phyloP scores from a whole-genome alignment of 257 asterid genomes.

The Scutellaria barbata region DNA sequence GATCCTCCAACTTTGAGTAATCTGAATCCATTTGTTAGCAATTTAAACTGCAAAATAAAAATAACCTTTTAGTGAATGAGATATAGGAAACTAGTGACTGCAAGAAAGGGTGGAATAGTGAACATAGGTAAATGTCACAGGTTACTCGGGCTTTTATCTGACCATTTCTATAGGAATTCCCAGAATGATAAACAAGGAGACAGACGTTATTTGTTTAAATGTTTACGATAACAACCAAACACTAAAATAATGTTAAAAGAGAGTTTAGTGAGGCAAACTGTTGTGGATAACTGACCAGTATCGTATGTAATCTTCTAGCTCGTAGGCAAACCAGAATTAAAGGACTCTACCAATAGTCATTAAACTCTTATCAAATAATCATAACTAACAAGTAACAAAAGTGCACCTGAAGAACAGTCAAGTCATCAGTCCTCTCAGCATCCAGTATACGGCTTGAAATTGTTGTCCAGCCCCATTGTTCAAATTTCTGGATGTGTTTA shows the following conservation, averaged over 20 bases:
- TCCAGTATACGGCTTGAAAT: conserved; percentile 86
- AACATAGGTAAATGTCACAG: not conserved
- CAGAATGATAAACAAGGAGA: conserved; percentile 12
- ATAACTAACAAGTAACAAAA: conserved; percentile 1
- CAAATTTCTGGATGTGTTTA: conserved; percentile 87
- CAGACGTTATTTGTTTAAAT: not conserved
- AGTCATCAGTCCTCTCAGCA: conserved; percentile 82
- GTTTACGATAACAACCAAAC: not conserved
- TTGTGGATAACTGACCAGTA: not conserved
- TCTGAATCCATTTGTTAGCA: conserved; percentile 80
- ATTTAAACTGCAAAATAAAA: conserved; percentile 65
- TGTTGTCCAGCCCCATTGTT: conserved; percentile 98
- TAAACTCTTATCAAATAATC: conserved; percentile 12
- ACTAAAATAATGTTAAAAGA: not conserved
- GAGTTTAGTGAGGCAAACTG: conserved; percentile 6
- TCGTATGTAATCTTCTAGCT: not conserved
- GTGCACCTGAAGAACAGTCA: conserved; percentile 77
- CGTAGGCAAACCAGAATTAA: not conserved
- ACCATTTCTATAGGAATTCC: not conserved
- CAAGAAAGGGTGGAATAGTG: not conserved
- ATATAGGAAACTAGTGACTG: not conserved
- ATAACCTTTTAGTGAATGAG: not conserved
- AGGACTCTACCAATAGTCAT: not conserved
- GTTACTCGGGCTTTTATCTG: not conserved
- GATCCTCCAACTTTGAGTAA: conserved; percentile 80